A percentile compares a stretch with the other conserved stretches of the same genome.
These are phyloP conservation scores for Knufia fluminis DNA, from an alignment of 2,329 filamentous ascomycete genomes.

Conservation along the genomic window DNA sequence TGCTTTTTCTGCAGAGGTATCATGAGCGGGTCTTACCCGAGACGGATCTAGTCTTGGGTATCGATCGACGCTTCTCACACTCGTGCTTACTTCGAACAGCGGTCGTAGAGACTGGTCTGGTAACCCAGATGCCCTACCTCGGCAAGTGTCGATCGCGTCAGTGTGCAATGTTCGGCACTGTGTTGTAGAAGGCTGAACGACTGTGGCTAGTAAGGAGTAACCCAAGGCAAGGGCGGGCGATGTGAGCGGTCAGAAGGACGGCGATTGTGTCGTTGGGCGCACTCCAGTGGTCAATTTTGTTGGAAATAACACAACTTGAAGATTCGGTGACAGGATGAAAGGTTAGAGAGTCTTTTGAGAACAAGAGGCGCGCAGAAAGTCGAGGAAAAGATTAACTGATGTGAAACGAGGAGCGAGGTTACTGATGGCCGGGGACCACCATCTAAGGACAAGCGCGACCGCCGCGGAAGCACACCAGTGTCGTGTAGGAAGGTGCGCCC, in stretches of 20 bases:
- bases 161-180: no score
- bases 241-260: not conserved
- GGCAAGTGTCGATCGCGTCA: not conserved
- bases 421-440: not conserved
- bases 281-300: not conserved
- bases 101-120: not conserved
- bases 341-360: not conserved
- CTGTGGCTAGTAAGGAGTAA: not conserved
- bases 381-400: not conserved
- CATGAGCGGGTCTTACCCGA: not conserved
- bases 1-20: not conserved
- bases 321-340: no score
- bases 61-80: not conserved
- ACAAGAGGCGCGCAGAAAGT: not conserved
- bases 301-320: no score
- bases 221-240: not conserved
- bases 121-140: not conserved
- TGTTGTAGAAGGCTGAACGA: not conserved
- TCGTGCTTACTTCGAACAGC: not conserved
- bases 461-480: constrained; percentile 1
- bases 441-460: not conserved
- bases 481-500: no score
- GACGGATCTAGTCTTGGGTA: not conserved
- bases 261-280: not conserved
- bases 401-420: not conserved